A percentile compares a stretch with the other conserved stretches of the same genome.
Conservation (phyloP, 768 basidiomycete genomes). For the Hortiboletus flavorubellus region DNA sequence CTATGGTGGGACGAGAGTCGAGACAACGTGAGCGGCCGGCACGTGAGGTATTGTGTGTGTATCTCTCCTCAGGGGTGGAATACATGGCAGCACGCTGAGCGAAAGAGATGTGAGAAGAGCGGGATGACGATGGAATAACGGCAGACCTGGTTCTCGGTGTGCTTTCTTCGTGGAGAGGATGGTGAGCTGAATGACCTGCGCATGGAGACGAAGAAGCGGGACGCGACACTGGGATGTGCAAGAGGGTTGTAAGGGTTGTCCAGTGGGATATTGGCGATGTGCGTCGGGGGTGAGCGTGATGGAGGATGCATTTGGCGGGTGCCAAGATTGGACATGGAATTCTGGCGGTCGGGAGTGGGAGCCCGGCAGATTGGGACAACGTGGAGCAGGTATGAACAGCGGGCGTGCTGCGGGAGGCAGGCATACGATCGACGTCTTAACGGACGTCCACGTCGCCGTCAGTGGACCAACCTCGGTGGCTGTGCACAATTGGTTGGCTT, state of each 20-base stretch:
- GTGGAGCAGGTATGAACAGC: background rate
- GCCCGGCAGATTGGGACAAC: background rate
- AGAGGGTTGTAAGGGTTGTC: background rate
- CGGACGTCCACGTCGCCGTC: constrained; percentile 4
- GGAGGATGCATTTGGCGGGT: constrained; percentile 17
- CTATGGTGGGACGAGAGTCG: constrained; percentile 58
- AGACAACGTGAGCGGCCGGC: constrained; percentile 36
- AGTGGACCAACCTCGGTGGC: background rate
- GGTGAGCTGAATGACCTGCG: constrained; percentile 27
- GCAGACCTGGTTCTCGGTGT: constrained; percentile 18
- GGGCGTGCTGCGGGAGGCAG: background rate
- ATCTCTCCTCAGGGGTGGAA: constrained; percentile 41
- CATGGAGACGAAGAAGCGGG: constrained; percentile 30
- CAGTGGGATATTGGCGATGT: constrained; percentile 3
- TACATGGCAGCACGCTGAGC: constrained; percentile 36
- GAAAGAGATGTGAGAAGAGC: constrained; percentile 6
- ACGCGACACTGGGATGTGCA: constrained; percentile 18
- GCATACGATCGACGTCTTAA: constrained; percentile 9
- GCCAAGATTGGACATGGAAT: background rate
- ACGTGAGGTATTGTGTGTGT: constrained; percentile 30
- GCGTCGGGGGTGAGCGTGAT: constrained; percentile 13
- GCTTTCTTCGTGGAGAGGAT: constrained; percentile 20
- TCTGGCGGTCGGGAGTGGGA: background rate
- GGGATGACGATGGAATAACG: background rate
- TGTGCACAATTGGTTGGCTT: constrained; percentile 1